phyloP scores from a whole-genome alignment of 768 basidiomycete species.

The Chiua virens region DNA sequence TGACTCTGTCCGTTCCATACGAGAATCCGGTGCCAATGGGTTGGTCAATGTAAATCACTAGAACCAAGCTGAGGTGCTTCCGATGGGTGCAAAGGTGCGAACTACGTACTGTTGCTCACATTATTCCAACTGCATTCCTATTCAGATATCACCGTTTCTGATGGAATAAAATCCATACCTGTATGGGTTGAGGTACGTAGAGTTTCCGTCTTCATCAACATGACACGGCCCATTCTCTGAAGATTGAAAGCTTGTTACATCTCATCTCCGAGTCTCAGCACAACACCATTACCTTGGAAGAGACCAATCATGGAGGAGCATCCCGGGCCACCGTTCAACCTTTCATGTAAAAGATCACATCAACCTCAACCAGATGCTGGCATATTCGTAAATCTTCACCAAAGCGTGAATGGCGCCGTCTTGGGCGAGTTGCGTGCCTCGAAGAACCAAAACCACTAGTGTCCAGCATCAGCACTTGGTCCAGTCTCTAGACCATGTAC shows the following conservation, averaged over 20 bases:
- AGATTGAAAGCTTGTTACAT: neutral
- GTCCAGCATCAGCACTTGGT: slow-evolving; percentile 1
- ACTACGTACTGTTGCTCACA: slow-evolving; percentile 56
- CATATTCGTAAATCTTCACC: slow-evolving; percentile 34
- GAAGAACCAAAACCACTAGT: slow-evolving; percentile 76
- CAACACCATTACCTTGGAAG: slow-evolving; percentile 49
- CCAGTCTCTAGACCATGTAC: neutral
- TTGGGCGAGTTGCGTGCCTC: slow-evolving; percentile 59
- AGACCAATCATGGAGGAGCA: slow-evolving; percentile 66
- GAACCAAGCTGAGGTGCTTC: neutral
- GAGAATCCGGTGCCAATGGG: slow-evolving; percentile 69
- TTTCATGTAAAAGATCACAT: slow-evolving; percentile 17
- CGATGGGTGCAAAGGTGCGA: neutral
- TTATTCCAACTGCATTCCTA: slow-evolving; percentile 59
- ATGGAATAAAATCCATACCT: slow-evolving; percentile 37
- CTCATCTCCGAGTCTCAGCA: neutral
- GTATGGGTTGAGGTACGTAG: slow-evolving; percentile 58
- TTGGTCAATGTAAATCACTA: slow-evolving; percentile 73
- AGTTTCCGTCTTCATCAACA: slow-evolving; percentile 53
- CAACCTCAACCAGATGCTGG: neutral
- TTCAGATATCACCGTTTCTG: neutral
- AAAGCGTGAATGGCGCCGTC: slow-evolving; percentile 65
- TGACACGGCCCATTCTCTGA: slow-evolving; percentile 64
- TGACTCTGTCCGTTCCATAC: slow-evolving; percentile 54
- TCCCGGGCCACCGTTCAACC: slow-evolving; percentile 62